Base-by-base conservation (phyloP, 768 basidiomycete species). In the Tylopilus felleus region DNA sequence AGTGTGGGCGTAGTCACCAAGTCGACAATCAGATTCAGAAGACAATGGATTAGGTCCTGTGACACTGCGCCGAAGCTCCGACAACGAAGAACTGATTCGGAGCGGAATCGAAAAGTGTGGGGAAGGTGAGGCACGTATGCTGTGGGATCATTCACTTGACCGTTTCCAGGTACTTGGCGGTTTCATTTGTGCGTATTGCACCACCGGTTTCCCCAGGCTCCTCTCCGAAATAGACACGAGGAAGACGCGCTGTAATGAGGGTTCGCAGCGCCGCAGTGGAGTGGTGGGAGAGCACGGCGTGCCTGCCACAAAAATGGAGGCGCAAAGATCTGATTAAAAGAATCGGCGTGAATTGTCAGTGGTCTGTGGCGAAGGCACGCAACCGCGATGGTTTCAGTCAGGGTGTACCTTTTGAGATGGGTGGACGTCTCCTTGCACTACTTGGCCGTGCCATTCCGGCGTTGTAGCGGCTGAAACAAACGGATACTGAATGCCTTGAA, bases 331-430 rank as follows among this genome's bases (percentile, higher is more conserved):
- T 49, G 27, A 47, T 55, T 12, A 41, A 47, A 22, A 22, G 10
- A n/a, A 35, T 50, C 41, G 16, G 49, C 36, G 13, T 49, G 58
- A 44, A 28, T 44, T 35, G 19, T 38, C 38, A n/a, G n/a, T 39
- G 16, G 19, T 22, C 39, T 21, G 21, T 66, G 65, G 65, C 60
- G 23, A 57, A 48, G 52, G 45, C 51, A 66, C 57, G 59, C 51
- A 43, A 27, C 27, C 10, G 23, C n/a, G 31, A 23, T 28, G 4
- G 28, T 45, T 48, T 49, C 14, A 17, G 27, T 38, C 46, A 40
- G 23, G 16, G 27, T 21, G 23, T 9, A n/a, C 41, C 21, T 25
- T 25, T 25, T 44, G 39, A 39, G 25, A 19, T 19, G 36, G 35
- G 38, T 21, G 8, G 40, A 44, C 35, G 27, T 21, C 41, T 28